Evolutionary conservation across 441 rosid genomes (phyloP).

Genomic region (Biscutella laevigata): DNA sequence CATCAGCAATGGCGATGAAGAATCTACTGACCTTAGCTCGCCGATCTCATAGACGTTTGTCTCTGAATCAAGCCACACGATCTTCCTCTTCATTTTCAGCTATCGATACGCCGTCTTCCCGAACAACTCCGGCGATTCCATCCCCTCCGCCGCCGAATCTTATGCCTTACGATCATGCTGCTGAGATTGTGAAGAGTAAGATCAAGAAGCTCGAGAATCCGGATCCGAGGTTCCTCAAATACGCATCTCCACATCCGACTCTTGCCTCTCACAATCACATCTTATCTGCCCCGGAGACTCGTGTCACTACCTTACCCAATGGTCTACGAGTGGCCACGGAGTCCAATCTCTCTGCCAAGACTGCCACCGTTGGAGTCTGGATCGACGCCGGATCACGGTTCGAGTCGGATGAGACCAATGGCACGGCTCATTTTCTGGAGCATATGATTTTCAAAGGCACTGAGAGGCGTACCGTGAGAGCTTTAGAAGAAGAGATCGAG

Average conservation of each 20-base stretch:
- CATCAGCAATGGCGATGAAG: slow-evolving; percentile 48
- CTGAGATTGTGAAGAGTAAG: slow-evolving; percentile 51
- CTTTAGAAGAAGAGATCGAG: slow-evolving; percentile 77
- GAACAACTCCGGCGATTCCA: slow-evolving; percentile 29
- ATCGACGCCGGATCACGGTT: slow-evolving; percentile 94
- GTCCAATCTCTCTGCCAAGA: slow-evolving; percentile 61
- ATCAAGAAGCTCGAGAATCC: slow-evolving; percentile 61
- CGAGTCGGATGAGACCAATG: slow-evolving; percentile 70
- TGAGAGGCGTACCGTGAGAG: slow-evolving; percentile 43
- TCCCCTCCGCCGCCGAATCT: slow-evolving; percentile 38
- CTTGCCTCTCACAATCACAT: slow-evolving; percentile 57
- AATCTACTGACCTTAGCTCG: slow-evolving; percentile 48
- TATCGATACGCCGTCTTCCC: slow-evolving; percentile 25
- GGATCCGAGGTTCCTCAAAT: slow-evolving; percentile 74
- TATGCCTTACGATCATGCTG: slow-evolving; percentile 80
- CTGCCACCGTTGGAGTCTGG: slow-evolving; percentile 98
- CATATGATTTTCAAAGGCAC: slow-evolving; percentile 95
- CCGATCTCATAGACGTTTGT: slow-evolving; percentile 34
- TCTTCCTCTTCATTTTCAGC: slow-evolving; percentile 38
- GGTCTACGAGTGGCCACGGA: slow-evolving; percentile 93
- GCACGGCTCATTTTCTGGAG: slow-evolving; percentile 86
- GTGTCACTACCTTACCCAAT: slow-evolving; percentile 72
- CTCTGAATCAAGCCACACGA: slow-evolving; percentile 8
- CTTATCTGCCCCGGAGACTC: slow-evolving; percentile 80
- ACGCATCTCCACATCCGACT: slow-evolving; percentile 80